Conservation (phyloP, 176 grass and related monocot genomes). For the Oryza officinalis region DNA sequence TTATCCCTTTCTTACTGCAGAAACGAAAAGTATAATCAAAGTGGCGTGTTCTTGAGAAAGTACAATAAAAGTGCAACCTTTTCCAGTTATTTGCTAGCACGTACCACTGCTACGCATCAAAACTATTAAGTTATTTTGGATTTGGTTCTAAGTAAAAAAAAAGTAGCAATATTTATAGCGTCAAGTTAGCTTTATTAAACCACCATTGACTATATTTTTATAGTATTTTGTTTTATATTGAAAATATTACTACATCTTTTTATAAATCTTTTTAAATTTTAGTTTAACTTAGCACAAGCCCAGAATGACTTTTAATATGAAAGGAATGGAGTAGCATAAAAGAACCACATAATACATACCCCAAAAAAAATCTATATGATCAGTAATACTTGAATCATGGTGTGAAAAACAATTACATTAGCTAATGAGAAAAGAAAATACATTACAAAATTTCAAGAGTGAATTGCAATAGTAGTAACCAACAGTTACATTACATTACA, state of each 20-base stretch:
- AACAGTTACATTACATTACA: constrained; percentile 53
- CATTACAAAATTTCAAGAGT: not conserved
- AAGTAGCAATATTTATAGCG: too few relatives aligned
- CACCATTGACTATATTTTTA: too few relatives aligned
- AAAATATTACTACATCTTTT: too few relatives aligned
- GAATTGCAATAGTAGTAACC: constrained; percentile 12
- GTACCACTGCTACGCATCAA: too few relatives aligned
- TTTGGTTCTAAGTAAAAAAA: too few relatives aligned
- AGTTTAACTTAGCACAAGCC: too few relatives aligned
- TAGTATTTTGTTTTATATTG: too few relatives aligned
- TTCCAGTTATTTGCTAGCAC: not conserved
- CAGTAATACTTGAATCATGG: not conserved
- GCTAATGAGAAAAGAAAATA: not conserved
- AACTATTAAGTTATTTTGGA: too few relatives aligned
- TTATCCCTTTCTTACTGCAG: not conserved
- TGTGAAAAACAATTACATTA: not conserved
- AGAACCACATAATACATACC: not conserved
- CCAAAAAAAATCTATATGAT: not conserved
- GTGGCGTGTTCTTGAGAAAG: not conserved
- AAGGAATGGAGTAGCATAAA: not conserved
- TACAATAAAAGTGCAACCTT: not conserved
- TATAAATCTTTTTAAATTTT: too few relatives aligned
- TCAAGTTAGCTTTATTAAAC: too few relatives aligned
- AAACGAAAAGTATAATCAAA: not conserved
- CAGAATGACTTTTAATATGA: too few relatives aligned